Conservation (phyloP, 169 alveolate genomes). For the Eimeria sp. region DNA sequence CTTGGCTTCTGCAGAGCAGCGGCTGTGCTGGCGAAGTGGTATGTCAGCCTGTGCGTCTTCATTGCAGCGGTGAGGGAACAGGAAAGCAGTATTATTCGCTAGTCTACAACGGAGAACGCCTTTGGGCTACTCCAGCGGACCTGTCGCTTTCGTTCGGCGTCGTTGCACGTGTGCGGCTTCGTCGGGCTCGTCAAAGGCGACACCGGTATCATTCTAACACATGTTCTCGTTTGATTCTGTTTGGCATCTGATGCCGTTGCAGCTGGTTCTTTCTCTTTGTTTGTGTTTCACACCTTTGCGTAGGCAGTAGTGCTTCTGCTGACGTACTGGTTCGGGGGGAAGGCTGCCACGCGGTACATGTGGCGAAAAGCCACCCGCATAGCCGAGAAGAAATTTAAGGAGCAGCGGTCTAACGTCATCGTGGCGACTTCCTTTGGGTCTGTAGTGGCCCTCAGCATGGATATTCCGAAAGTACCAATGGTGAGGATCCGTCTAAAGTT, state of each 20-base stretch:
- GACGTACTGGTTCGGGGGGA: slow-evolving; percentile 81
- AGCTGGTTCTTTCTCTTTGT: background rate
- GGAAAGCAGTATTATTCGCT: background rate
- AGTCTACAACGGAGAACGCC: background rate
- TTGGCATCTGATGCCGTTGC: background rate
- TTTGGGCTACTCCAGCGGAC: background rate
- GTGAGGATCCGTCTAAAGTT: slow-evolving; percentile 7
- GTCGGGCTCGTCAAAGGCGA: background rate
- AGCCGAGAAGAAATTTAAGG: slow-evolving; percentile 83
- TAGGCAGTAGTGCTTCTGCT: slow-evolving; percentile 58
- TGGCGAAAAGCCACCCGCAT: slow-evolving; percentile 54
- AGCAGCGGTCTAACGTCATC: slow-evolving; percentile 76
- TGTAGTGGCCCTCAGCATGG: slow-evolving; percentile 82
- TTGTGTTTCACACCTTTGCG: background rate
- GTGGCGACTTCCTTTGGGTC: slow-evolving; percentile 84
- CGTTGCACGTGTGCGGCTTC: background rate
- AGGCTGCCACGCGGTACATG: slow-evolving; percentile 84
- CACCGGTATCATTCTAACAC: background rate
- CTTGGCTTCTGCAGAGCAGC: slow-evolving; percentile 57
- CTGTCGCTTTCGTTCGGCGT: too few relatives aligned
- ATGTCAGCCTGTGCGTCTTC: slow-evolving; percentile 40
- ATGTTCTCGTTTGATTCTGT: background rate
- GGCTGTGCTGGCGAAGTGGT: slow-evolving; percentile 74
- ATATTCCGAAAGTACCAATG: slow-evolving; percentile 82
- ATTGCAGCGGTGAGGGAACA: slow-evolving; percentile 43